Conservation (phyloP, 192 early-diverging fungal genomes). For the Cladochytrium replicatum region DNA sequence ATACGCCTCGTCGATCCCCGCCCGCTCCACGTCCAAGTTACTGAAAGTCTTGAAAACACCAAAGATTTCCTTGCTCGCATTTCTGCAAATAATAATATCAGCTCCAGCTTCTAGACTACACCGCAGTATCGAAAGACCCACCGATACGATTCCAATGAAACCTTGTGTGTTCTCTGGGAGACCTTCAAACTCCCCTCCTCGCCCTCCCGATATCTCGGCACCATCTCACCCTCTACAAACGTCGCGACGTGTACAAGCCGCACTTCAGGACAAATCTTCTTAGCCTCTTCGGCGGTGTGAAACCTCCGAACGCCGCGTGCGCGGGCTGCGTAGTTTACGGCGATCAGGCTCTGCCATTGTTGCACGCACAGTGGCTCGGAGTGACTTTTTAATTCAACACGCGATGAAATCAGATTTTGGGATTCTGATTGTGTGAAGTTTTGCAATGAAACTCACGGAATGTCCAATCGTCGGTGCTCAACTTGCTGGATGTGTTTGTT, state of each 20-base stretch:
- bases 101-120: too few species aligned
- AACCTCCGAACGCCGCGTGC: constrained; percentile 61
- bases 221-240: constrained; percentile 51
- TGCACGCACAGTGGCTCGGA: constrained; percentile 72
- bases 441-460: constrained; percentile 7
- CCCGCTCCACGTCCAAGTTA: constrained; percentile 24
- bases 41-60: constrained; percentile 48
- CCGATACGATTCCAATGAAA: constrained; percentile 49
- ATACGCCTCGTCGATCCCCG: constrained; percentile 77
- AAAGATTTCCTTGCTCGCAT: constrained; percentile 64
- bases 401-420: background rate
- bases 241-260: constrained; percentile 73
- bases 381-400: constrained; percentile 54
- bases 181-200: too few species aligned
- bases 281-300: constrained; percentile 40
- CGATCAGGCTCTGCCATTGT: constrained; percentile 83
- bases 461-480: background rate
- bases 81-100: too few species aligned
- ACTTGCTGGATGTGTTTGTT: constrained; percentile 10
- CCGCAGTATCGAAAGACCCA: background rate
- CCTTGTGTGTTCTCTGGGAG: constrained; percentile 73
- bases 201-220: constrained; percentile 56
- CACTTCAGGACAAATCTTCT: constrained; percentile 48
- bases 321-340: constrained; percentile 71
- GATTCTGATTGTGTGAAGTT: constrained; percentile 15